These are phyloP conservation scores for Furcasterigmium sp. DNA, from an alignment of 2,329 filamentous ascomycete species.

Conservation along the genomic window DNA sequence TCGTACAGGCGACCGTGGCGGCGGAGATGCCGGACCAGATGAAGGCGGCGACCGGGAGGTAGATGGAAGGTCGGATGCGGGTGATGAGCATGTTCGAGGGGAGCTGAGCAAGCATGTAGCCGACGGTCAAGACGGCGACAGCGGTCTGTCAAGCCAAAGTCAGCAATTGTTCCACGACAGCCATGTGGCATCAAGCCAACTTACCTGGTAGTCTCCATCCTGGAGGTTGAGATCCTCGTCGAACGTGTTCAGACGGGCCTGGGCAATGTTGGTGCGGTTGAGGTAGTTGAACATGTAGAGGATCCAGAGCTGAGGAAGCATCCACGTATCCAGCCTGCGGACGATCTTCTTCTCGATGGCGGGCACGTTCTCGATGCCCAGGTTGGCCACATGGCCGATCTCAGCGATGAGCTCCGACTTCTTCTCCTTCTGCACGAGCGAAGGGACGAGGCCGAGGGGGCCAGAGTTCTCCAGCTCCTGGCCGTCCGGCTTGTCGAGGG, in stretches of 20 bases:
- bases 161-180: neutral
- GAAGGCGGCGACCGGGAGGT: constrained; percentile 32
- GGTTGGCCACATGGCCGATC: neutral
- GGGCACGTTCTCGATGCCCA: neutral
- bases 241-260: constrained; percentile 15
- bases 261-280: constrained; percentile 14
- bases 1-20: constrained; percentile 39
- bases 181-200: neutral
- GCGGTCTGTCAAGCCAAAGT: constrained; percentile 7
- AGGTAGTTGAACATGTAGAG: constrained; percentile 17
- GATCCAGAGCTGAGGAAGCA: constrained; percentile 14
- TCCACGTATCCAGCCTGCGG: constrained; percentile 12
- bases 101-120: constrained; percentile 23
- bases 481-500: no score
- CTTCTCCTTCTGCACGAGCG: no score
- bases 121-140: constrained; percentile 23
- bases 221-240: constrained; percentile 17
- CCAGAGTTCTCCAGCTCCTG: no score
- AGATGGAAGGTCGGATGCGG: constrained; percentile 25
- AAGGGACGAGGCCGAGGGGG: no score
- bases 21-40: constrained; percentile 45
- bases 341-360: constrained; percentile 10
- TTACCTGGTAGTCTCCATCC: constrained; percentile 4
- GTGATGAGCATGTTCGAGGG: constrained; percentile 28
- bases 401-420: neutral